phyloP scores from a whole-genome alignment of 2,329 filamentous ascomycete species.

The Hirsutella rhossiliensis region DNA sequence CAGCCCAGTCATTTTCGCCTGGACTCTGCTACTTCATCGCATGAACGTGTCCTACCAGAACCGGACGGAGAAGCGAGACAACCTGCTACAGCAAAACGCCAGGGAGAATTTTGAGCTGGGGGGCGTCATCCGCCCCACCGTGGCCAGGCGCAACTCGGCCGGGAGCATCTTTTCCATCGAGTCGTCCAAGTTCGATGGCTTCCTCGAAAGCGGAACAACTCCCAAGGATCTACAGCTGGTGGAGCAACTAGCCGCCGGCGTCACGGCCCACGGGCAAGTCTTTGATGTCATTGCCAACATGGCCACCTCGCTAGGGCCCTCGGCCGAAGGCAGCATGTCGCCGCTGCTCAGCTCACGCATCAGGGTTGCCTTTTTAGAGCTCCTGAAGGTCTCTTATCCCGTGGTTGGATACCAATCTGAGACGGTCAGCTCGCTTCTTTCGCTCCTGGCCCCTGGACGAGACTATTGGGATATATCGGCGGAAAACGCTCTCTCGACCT shows the following conservation, averaged over 20 bases:
- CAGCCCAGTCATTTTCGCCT: constrained; percentile 65
- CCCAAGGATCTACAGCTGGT: constrained; percentile 40
- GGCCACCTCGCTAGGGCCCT: constrained; percentile 32
- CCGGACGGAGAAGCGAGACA: constrained; percentile 48
- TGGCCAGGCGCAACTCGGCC: constrained; percentile 43
- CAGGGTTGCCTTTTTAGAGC: constrained; percentile 53
- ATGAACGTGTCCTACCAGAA: constrained; percentile 53
- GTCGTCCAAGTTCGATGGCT: constrained; percentile 45
- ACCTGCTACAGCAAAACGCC: constrained; percentile 45
- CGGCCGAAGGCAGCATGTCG: constrained; percentile 34
- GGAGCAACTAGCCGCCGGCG: constrained; percentile 35
- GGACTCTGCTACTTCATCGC: constrained; percentile 63
- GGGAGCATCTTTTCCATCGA: constrained; percentile 52
- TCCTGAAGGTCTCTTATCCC: constrained; percentile 55
- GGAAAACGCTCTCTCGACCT: constrained; percentile 16
- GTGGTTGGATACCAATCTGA: constrained; percentile 63
- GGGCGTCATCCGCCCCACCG: constrained; percentile 24
- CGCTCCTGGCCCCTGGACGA: constrained; percentile 45
- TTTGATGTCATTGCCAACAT: constrained; percentile 42
- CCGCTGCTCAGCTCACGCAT: constrained; percentile 48
- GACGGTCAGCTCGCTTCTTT: constrained; percentile 52
- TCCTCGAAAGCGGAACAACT: constrained; percentile 36
- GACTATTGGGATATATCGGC: constrained; percentile 41
- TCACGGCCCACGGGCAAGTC: constrained; percentile 36
- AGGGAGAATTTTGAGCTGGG: constrained; percentile 43